phyloP scores from a whole-genome alignment of 139 green algal species.

The Eudorina sp. region DNA sequence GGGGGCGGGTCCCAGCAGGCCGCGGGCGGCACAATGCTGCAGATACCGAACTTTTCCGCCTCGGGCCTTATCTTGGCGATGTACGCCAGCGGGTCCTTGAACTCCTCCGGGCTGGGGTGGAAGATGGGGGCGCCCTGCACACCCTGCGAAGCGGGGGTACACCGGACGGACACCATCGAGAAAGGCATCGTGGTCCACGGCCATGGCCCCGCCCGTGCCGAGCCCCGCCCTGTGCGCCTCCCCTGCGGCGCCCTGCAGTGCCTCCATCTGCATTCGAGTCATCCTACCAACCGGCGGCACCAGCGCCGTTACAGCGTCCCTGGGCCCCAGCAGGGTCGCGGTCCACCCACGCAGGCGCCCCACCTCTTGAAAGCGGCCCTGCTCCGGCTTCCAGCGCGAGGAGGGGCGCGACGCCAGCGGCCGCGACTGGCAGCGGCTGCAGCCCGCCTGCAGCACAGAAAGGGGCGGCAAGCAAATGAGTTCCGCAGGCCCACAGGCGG shows the following conservation, averaged over 20 bases:
- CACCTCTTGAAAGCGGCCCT: slow-evolving; percentile 49
- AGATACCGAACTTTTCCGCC: slow-evolving; percentile 85
- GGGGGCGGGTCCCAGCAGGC: slow-evolving; percentile 73
- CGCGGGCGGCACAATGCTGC: slow-evolving; percentile 88
- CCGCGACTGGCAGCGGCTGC: slow-evolving; percentile 29
- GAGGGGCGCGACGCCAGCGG: slow-evolving; percentile 50
- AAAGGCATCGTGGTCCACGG: too few relatives aligned
- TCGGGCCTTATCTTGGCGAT: slow-evolving; percentile 77
- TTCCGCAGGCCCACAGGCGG: too few relatives aligned
- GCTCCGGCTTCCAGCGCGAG: slow-evolving; percentile 47
- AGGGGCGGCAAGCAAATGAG: too few relatives aligned
- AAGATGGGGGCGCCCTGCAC: slow-evolving; percentile 77
- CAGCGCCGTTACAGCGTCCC: too few relatives aligned
- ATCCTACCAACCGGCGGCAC: too few relatives aligned
- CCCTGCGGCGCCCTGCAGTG: too few relatives aligned
- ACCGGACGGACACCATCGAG: too few relatives aligned
- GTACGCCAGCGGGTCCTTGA: slow-evolving; percentile 86
- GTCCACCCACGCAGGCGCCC: too few relatives aligned
- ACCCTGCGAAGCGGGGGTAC: slow-evolving; percentile 17
- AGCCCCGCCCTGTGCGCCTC: too few relatives aligned
- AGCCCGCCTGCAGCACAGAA: slow-evolving; percentile 38
- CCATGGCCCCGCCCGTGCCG: too few relatives aligned
- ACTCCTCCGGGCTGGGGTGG: slow-evolving; percentile 85
- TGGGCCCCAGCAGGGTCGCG: too few relatives aligned
- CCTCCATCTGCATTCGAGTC: too few relatives aligned